Percentiles rank a stretch among this genome's conserved stretches.
Evolutionary conservation across 768 basidiomycete species (phyloP).

Genomic region (Lentinula aciculospora): DNA sequence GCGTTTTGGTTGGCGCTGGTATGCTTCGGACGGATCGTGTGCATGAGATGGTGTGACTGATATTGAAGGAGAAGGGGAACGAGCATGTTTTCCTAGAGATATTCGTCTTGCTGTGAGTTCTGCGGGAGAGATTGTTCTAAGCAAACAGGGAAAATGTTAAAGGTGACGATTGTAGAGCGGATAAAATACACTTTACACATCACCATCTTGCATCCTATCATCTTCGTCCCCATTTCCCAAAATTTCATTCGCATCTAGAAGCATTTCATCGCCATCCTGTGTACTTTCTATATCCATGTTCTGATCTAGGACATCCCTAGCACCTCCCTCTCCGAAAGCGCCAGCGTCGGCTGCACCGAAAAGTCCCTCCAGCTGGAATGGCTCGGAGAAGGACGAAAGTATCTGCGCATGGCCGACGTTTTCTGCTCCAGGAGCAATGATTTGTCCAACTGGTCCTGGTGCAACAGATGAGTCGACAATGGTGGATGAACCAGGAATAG

Average conservation of each 20-base stretch:
- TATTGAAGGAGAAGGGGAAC: slow-evolving; percentile 20
- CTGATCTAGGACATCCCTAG: slow-evolving; percentile 24
- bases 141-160: neutral
- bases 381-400: slow-evolving; percentile 59
- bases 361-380: slow-evolving; percentile 76
- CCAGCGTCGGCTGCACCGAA: slow-evolving; percentile 78
- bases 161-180: neutral
- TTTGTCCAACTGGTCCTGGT: slow-evolving; percentile 15
- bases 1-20: slow-evolving; percentile 45
- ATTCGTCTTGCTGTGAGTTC: slow-evolving; percentile 12
- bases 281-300: slow-evolving; percentile 37
- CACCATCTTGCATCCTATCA: slow-evolving; percentile 23
- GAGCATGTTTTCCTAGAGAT: slow-evolving; percentile 24
- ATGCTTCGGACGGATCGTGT: slow-evolving; percentile 3
- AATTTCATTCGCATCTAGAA: slow-evolving; percentile 36
- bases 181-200: slow-evolving; percentile 18
- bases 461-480: slow-evolving; percentile 21
- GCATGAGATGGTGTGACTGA: slow-evolving; percentile 2
- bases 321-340: slow-evolving; percentile 52
- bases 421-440: slow-evolving; percentile 69
- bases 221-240: slow-evolving; percentile 33
- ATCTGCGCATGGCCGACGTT: slow-evolving; percentile 80
- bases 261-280: slow-evolving; percentile 29
- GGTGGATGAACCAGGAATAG: slow-evolving; percentile 2
- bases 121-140: neutral